A percentile compares a stretch with the other conserved stretches of the same genome.
Evolutionary conservation across 2,329 filamentous ascomycete species (phyloP).

Genomic region (Sporothrix dimorphospora): DNA sequence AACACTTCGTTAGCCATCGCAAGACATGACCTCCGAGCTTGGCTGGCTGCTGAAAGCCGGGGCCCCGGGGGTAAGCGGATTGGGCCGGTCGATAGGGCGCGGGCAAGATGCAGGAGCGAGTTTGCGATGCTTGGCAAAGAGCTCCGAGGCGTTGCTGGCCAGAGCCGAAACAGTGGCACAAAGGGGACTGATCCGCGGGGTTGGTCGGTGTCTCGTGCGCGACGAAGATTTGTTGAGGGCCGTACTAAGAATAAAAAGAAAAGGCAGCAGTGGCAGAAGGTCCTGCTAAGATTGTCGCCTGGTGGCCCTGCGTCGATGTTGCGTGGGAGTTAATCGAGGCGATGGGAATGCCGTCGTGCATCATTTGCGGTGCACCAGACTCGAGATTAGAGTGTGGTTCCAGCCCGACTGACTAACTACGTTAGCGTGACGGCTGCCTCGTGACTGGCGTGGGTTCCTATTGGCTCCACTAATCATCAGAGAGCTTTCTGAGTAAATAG

Average conservation of each 20-base stretch:
- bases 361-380: background rate
- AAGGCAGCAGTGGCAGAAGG: background rate
- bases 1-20: constrained; percentile 88
- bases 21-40: constrained; percentile 48
- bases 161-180: background rate
- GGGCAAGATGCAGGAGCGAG: background rate
- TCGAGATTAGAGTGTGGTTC: constrained; percentile 9
- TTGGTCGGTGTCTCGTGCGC: too few relatives aligned
- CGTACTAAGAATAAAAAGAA: too few relatives aligned
- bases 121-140: background rate
- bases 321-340: background rate
- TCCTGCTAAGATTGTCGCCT: background rate
- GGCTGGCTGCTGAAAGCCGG: constrained; percentile 12
- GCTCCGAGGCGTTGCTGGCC: background rate
- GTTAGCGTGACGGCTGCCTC: constrained; percentile 30
- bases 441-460: constrained; percentile 24
- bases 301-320: background rate
- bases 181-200: background rate
- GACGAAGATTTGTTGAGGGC: background rate
- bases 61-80: background rate
- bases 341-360: background rate
- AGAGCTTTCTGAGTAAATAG: too few relatives aligned
- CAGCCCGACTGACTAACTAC: constrained; percentile 24
- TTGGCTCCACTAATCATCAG: background rate
- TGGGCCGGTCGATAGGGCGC: too few relatives aligned